Percentiles rank a stretch among this genome's conserved stretches.
Evolutionary conservation across 106 monocot species (phyloP).

Genomic region (Apostasia ramifera): DNA sequence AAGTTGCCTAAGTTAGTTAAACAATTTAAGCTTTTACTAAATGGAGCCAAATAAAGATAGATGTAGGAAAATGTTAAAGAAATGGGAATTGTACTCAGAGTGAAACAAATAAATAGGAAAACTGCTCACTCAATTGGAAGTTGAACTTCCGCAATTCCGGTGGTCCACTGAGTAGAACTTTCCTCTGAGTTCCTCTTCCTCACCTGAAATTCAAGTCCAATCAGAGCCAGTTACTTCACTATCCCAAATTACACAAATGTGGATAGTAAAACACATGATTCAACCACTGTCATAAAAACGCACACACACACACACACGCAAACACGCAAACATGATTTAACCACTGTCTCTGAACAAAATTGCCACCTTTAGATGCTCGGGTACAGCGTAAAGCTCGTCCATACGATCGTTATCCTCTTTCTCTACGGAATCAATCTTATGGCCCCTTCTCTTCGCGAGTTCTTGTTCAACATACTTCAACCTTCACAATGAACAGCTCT

Average conservation of each 20-base stretch:
- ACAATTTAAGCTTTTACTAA: too few relatives aligned
- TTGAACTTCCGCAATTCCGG: conserved; percentile 95
- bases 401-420: conserved; percentile 65
- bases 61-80: too few relatives aligned
- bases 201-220: conserved; percentile 31
- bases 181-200: conserved; percentile 96
- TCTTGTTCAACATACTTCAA: conserved; percentile 87
- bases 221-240: background rate
- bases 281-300: background rate
- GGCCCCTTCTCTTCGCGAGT: conserved; percentile 65
- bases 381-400: conserved; percentile 77
- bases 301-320: too few relatives aligned
- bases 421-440: conserved; percentile 40
- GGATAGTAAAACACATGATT: background rate
- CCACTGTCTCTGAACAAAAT: background rate
- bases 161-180: conserved; percentile 97
- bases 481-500: conserved; percentile 27
- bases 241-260: background rate
- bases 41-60: too few relatives aligned
- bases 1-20: too few relatives aligned
- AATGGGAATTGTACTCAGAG: background rate
- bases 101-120: background rate
- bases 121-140: conserved; percentile 80
- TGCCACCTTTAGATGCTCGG: conserved; percentile 82
- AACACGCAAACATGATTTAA: too few relatives aligned